A percentile compares a stretch with the other conserved stretches of the same genome.
Conservation (phyloP, 306 rosid genomes). For the Quercus dentata region DNA sequence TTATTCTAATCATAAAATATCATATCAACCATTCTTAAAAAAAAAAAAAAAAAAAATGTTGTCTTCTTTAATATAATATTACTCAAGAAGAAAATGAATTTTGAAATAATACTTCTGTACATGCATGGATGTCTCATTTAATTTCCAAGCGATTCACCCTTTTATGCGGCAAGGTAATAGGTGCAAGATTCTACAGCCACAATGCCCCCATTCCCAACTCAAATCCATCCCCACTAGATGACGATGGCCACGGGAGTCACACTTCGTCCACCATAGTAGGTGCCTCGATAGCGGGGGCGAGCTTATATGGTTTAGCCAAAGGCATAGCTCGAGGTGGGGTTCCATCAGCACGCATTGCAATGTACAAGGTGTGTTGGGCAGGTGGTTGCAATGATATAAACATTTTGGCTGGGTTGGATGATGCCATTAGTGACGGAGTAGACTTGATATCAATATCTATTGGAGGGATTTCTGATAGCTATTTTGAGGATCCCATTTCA, state of each 20-base stretch:
- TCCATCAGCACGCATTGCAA: too few relatives aligned
- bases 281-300: conserved; percentile 33
- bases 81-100: too few relatives aligned
- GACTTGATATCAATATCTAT: conserved; percentile 63
- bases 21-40: too few relatives aligned
- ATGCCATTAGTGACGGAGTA: conserved; percentile 78
- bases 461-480: conserved; percentile 27
- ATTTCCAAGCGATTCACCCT: too few relatives aligned
- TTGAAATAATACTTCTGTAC: too few relatives aligned
- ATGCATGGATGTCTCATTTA: too few relatives aligned
- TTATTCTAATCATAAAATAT: too few relatives aligned
- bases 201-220: too few relatives aligned
- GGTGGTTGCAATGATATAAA: conserved; percentile 69
- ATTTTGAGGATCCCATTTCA: conserved; percentile 2
- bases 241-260: conserved; percentile 57
- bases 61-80: too few relatives aligned
- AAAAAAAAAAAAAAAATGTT: too few relatives aligned
- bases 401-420: conserved; percentile 63
- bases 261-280: conserved; percentile 37
- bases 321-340: conserved; percentile 65
- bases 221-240: conserved; percentile 39
- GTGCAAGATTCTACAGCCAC: too few relatives aligned
- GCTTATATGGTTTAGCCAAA: conserved; percentile 54
- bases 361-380: conserved; percentile 51
- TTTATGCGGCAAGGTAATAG: too few relatives aligned